A percentile compares a stretch with the other conserved stretches of the same genome.
phyloP scores from a whole-genome alignment of 23 red algal genomes.

The Gracilaria caudata region DNA sequence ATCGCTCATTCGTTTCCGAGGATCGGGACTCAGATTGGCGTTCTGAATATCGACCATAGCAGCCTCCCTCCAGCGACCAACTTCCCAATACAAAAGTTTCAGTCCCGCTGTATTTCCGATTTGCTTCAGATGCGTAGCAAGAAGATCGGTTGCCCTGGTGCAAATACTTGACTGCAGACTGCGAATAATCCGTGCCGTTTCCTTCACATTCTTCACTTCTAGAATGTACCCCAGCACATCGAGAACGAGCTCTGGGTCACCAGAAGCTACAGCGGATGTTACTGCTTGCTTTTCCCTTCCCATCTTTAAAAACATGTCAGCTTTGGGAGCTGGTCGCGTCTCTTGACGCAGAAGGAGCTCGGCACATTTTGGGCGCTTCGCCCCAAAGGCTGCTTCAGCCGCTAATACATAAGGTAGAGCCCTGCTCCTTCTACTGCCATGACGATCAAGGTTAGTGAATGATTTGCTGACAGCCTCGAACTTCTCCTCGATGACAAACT shows the following conservation, averaged over 20 bases:
- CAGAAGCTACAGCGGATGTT: slow-evolving; percentile 41
- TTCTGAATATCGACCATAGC: slow-evolving; percentile 43
- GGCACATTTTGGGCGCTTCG: slow-evolving; percentile 42
- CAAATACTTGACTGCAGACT: slow-evolving; percentile 29
- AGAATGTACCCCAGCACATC: slow-evolving; percentile 39
- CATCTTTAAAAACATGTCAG: slow-evolving; percentile 64
- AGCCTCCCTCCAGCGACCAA: slow-evolving; percentile 66
- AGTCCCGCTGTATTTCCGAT: slow-evolving; percentile 48
- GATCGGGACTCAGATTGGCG: slow-evolving; percentile 28
- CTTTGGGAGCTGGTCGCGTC: slow-evolving; percentile 54
- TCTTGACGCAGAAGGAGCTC: slow-evolving; percentile 53
- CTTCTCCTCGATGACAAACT: slow-evolving; percentile 22
- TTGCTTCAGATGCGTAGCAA: slow-evolving; percentile 43
- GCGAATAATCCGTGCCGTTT: slow-evolving; percentile 54
- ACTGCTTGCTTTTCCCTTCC: slow-evolving; percentile 58
- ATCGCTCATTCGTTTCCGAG: slow-evolving; percentile 32
- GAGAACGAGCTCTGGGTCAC: slow-evolving; percentile 71
- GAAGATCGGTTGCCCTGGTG: slow-evolving; percentile 55
- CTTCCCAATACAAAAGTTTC: slow-evolving; percentile 42
- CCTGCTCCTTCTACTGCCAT: slow-evolving; percentile 39
- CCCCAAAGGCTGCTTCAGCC: slow-evolving; percentile 42
- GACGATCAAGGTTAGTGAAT: neutral
- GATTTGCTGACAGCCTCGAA: slow-evolving; percentile 59
- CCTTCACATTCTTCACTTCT: slow-evolving; percentile 38
- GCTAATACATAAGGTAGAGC: slow-evolving; percentile 59